Evolutionary conservation across 768 basidiomycete genomes (phyloP), one percentile per base, ranked within the genome.

Genomic region (Astraeus odoratus): DNA sequence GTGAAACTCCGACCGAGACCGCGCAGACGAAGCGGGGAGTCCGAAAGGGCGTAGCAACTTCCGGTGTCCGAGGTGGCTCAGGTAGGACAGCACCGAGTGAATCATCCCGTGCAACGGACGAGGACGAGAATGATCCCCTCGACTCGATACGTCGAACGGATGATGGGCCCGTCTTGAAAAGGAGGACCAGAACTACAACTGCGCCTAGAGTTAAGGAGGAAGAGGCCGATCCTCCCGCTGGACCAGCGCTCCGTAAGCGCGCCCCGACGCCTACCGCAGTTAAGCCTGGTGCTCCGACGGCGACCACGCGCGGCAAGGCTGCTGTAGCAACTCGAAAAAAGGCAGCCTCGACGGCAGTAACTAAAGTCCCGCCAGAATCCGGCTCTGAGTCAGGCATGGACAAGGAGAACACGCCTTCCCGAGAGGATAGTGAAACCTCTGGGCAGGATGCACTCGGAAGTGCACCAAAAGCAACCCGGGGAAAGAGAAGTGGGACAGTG

Each of bases 401-500:
- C 23, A 46, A 46, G 38, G 44, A 46, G 35, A 46, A 46, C 25
- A 39, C 44, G 20, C 44, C 44, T 19, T 38, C 37, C 29, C 36
- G 26, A 13, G 44, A 46, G 15, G 37, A 46, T 6, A 37, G 39
- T 10, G 44, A 40, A 5, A 22, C 26, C n/a, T 12, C 41, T 12
- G 25, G 41, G 9, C 26, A 29, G 19, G 27, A 27, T 12, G 16
- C 27, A 15, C 26, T 20, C 4, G 22, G 16, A 7, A 20, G 18
- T 4, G 35, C 26, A 18, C 35, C 44, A 6, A 39, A 39, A n/a
- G 13, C 29, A 27, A 42, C 41, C 20, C 10, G 27, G 29, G 41
- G 7, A 22, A 42, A 42, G 19, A 42, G 27, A 25, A 12, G 35
- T 36, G 27, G 16, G 12, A 42, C 30, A 12, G 30, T 31, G 7